A percentile compares a stretch with the other conserved stretches of the same genome.
These are phyloP conservation scores for Datisca glomerata DNA, from an alignment of 306 rosid species.

Conservation along the genomic window DNA sequence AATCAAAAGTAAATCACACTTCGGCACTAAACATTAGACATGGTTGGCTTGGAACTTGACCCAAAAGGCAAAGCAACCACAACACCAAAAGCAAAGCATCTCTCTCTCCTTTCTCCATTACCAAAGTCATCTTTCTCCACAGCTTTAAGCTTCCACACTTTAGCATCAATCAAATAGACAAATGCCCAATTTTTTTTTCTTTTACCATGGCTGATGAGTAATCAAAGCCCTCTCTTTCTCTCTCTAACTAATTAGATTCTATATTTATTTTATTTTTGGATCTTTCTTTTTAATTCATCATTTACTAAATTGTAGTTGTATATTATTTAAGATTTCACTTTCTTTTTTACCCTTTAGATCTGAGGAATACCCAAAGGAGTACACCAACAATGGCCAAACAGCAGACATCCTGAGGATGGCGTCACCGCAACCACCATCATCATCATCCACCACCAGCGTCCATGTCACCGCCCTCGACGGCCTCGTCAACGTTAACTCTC, in stretches of 20 bases:
- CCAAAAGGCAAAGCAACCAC: not conserved
- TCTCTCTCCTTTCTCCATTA: slow-evolving; percentile 1
- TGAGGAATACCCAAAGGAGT: slow-evolving; percentile 35
- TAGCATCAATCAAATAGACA: no score
- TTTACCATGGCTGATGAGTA: no score
- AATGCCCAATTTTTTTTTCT: no score
- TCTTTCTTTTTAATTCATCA: no score
- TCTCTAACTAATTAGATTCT: no score
- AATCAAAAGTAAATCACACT: no score
- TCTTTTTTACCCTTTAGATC: slow-evolving; percentile 30
- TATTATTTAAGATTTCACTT: not conserved
- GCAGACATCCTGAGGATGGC: slow-evolving; percentile 10
- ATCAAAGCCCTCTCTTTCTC: not conserved
- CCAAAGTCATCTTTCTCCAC: no score
- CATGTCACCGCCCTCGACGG: slow-evolving; percentile 92
- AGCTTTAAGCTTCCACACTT: no score
- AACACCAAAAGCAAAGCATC: slow-evolving; percentile 16
- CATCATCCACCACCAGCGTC: slow-evolving; percentile 51
- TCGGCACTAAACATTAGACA: no score
- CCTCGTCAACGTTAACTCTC: slow-evolving; percentile 77
- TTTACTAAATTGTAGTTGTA: no score
- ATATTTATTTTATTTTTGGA: no score
- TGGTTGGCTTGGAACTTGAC: not conserved
- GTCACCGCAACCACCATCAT: no score
- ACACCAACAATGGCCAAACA: not conserved